Percentiles rank a stretch among this genome's conserved stretches.
phyloP scores from a whole-genome alignment of 495 filamentous ascomycete genomes.

The Extremus antarcticus region DNA sequence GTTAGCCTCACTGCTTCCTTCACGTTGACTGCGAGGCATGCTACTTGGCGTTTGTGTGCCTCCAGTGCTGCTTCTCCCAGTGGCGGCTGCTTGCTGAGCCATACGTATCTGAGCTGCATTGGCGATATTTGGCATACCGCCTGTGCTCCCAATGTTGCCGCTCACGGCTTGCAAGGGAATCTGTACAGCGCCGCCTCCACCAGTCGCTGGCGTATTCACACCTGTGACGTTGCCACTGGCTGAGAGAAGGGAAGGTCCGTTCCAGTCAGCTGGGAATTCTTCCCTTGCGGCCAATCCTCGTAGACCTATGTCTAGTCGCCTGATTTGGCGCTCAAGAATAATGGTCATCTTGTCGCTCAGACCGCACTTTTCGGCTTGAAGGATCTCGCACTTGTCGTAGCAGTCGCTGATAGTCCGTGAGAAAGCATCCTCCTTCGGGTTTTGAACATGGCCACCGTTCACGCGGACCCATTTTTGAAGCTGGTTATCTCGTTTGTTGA shows the following conservation, averaged over 20 bases:
- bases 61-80: slow-evolving; percentile 12
- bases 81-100: slow-evolving; percentile 18
- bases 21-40: slow-evolving; percentile 47
- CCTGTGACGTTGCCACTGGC: slow-evolving; percentile 26
- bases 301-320: slow-evolving; percentile 76
- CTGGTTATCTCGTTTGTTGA: slow-evolving; percentile 65
- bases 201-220: slow-evolving; percentile 27
- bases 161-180: slow-evolving; percentile 9
- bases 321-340: slow-evolving; percentile 79
- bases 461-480: slow-evolving; percentile 85
- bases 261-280: slow-evolving; percentile 19
- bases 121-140: slow-evolving; percentile 24
- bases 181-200: neutral
- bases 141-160: slow-evolving; percentile 13
- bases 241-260: slow-evolving; percentile 11
- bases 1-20: slow-evolving; percentile 62
- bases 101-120: slow-evolving; percentile 31
- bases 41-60: slow-evolving; percentile 38
- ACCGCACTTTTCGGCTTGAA: slow-evolving; percentile 80
- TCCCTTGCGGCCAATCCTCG: slow-evolving; percentile 34
- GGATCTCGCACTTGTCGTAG: slow-evolving; percentile 55
- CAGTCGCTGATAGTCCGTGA: slow-evolving; percentile 58
- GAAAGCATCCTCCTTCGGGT: slow-evolving; percentile 77
- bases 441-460: slow-evolving; percentile 68
- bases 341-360: slow-evolving; percentile 66